Base-by-base conservation (phyloP, 129 eudicot species). In the Cynara cardunculus region DNA sequence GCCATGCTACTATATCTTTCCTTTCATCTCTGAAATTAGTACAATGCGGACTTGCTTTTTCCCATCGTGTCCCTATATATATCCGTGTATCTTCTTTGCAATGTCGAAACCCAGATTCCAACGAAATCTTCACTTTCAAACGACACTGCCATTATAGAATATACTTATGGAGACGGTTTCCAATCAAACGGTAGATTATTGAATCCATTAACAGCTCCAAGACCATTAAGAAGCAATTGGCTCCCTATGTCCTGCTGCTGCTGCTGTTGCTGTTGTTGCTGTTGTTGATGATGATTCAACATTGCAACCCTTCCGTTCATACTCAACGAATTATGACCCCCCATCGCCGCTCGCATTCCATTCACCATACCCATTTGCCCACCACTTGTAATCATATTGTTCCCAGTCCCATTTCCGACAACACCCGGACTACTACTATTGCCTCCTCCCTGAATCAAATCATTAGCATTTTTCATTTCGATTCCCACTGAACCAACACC, bases 171-270 rank as follows among this genome's bases (percentile, higher is more conserved):
- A 80, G 99, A 95, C 25, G 97, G 74, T 77, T 95, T 90, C 97
- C 97, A 95, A 87, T 95, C 97, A 85, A 90, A 95, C 16, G 92
- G 99, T 34, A 95, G 93, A 86, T 91, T 86, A 72, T 89, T 88
- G 76, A 92, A 89, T 19, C 97, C 95, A 14, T 95, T 95, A n/a
- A 84, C 94, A 14, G 99, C 90, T 76, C 95, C 99, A 59, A 92
- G 87, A 25, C 97, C 97, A 77, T 82, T 87, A 66, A 90, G 90
- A 66, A 90, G 90, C 87, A 89, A 80, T 56, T 93, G 93, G 86
- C 87, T 89, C 65, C 96, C 89, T 79, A 89, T 12, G 71, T 90
- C 96, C 80, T 90, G 96, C 79, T 90, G 96, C 78, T 90, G 96
- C 78, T 84, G 87, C 26, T 76, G 85, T 7, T 34, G 74, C 10